phyloP scores from a whole-genome alignment of 2,329 filamentous ascomycete species.

The Alternaria sp. region DNA sequence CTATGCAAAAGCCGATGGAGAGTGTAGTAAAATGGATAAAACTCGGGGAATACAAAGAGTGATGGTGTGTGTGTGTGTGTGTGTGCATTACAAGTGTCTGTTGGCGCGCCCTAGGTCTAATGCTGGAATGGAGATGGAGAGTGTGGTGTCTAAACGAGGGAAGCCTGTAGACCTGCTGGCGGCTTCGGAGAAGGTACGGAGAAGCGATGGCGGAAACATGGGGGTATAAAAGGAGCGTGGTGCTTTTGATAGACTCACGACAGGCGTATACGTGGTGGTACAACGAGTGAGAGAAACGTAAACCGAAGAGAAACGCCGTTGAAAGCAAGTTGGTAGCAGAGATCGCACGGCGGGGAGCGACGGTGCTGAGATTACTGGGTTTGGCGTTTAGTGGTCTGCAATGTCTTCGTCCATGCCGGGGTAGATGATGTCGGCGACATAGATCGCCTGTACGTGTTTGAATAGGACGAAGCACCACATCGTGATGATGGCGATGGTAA shows the following conservation, averaged over 20 bases:
- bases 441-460: constrained; percentile 59
- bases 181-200: constrained; percentile 10
- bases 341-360: not conserved
- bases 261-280: constrained; percentile 7
- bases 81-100: constrained; percentile 20
- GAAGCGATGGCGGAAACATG: not conserved
- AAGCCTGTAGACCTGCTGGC: constrained; percentile 28
- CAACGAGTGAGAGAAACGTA: constrained; percentile 17
- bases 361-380: not conserved
- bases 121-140: not conserved
- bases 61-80: not conserved
- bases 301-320: not conserved
- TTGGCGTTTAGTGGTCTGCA: constrained; percentile 38
- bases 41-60: not conserved
- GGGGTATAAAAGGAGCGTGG: constrained; percentile 26
- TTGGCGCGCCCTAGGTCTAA: constrained; percentile 12
- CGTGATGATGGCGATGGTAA: constrained; percentile 59
- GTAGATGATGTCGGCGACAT: constrained; percentile 61
- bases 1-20: constrained; percentile 28
- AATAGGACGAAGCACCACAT: constrained; percentile 63
- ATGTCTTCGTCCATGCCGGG: constrained; percentile 66
- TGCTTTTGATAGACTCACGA: constrained; percentile 7
- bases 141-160: constrained; percentile 10
- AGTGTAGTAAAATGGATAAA: constrained; percentile 10
- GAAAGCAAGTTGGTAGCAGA: not conserved